phyloP scores from a whole-genome alignment of 768 basidiomycete species.

The Boletus tylopilopsis region DNA sequence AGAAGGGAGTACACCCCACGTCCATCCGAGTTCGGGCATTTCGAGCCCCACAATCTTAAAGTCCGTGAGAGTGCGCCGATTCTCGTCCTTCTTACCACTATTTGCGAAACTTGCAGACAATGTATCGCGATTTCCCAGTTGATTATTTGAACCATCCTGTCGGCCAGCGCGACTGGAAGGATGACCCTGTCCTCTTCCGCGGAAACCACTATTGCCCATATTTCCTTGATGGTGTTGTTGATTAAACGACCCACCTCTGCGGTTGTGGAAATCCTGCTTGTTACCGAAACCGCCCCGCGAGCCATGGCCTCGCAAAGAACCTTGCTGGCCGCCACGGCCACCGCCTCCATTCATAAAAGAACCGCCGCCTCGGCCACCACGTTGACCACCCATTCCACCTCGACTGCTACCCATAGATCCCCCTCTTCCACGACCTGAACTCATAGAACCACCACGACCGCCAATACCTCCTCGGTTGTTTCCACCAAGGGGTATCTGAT shows the following conservation, averaged over 20 bases:
- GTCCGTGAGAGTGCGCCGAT: slow-evolving; percentile 90
- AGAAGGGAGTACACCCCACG: slow-evolving; percentile 67
- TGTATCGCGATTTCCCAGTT: slow-evolving; percentile 51
- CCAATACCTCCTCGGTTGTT: slow-evolving; percentile 45
- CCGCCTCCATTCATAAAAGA: slow-evolving; percentile 33
- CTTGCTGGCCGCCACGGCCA: slow-evolving; percentile 45
- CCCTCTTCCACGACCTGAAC: slow-evolving; percentile 40
- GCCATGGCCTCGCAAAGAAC: slow-evolving; percentile 56
- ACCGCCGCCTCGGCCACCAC: slow-evolving; percentile 39
- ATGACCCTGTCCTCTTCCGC: slow-evolving; percentile 63
- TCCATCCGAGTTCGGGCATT: slow-evolving; percentile 80
- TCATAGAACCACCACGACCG: slow-evolving; percentile 38
- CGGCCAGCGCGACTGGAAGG: slow-evolving; percentile 35
- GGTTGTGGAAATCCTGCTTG: slow-evolving; percentile 59
- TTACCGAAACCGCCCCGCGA: slow-evolving; percentile 64
- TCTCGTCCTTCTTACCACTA: slow-evolving; percentile 80
- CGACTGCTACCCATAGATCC: slow-evolving; percentile 44
- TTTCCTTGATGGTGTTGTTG: slow-evolving; percentile 34
- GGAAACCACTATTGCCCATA: slow-evolving; percentile 43
- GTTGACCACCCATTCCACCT: slow-evolving; percentile 42
- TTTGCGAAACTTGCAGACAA: slow-evolving; percentile 41
- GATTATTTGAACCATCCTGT: slow-evolving; percentile 31
- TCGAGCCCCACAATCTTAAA: slow-evolving; percentile 95
- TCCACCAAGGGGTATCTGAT: slow-evolving; percentile 39
- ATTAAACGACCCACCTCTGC: slow-evolving; percentile 63